Evolutionary conservation across 2,329 filamentous ascomycete genomes (phyloP).

Genomic region (Aspergillus ruber): DNA sequence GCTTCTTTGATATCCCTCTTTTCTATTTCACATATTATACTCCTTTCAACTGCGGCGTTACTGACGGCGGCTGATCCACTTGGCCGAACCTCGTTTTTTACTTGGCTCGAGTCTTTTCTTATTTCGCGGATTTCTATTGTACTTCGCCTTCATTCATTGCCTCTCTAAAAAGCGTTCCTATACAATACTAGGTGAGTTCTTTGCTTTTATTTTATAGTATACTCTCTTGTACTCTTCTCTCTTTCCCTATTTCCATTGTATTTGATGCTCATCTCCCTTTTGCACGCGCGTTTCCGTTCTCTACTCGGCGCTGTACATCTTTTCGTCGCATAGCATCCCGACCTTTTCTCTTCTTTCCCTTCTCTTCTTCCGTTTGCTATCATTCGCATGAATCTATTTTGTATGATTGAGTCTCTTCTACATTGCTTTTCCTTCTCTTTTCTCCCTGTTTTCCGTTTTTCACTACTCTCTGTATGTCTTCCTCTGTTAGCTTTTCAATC

Average conservation of each 20-base stretch:
- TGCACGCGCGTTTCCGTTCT: background rate
- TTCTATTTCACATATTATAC: slow-evolving; percentile 4
- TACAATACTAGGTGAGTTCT: slow-evolving; percentile 4
- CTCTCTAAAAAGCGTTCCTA: background rate
- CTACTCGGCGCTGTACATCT: background rate
- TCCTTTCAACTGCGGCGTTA: slow-evolving; percentile 8
- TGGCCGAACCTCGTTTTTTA: slow-evolving; percentile 13
- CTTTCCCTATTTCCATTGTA: slow-evolving; percentile 4
- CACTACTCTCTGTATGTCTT: too few species aligned
- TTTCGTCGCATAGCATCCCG: background rate
- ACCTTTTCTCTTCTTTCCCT: slow-evolving; percentile 1
- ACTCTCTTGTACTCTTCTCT: slow-evolving; percentile 2
- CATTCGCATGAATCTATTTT: background rate
- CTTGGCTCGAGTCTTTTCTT: slow-evolving; percentile 4
- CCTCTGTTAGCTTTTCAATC: background rate
- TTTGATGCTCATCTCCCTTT: slow-evolving; percentile 2
- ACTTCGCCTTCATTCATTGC: slow-evolving; percentile 1
- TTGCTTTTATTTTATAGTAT: slow-evolving; percentile 1
- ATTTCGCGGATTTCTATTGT: slow-evolving; percentile 1
- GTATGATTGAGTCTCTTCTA: too few species aligned
- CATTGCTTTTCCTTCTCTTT: too few species aligned
- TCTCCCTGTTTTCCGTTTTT: too few species aligned
- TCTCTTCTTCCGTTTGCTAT: slow-evolving; percentile 2
- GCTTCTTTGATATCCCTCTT: background rate
- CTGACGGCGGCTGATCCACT: slow-evolving; percentile 7